A percentile compares a stretch with the other conserved stretches of the same genome.
These are phyloP conservation scores for Aspergillus funiculosus DNA, from an alignment of 495 filamentous ascomycete genomes.

Conservation along the genomic window DNA sequence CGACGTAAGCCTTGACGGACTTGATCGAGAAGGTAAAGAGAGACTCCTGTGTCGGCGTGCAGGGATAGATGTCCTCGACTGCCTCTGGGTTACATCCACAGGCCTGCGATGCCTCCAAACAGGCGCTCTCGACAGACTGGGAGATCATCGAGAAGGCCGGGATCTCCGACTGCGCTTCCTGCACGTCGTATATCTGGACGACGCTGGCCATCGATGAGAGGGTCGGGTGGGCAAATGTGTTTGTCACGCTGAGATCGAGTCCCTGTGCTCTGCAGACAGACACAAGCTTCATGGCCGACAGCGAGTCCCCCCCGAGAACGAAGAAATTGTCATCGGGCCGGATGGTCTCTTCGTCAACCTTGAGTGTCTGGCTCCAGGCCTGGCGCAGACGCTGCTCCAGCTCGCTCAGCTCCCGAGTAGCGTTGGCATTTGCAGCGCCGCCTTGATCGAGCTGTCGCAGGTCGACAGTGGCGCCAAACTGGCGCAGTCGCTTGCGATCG, in stretches of 20 bases:
- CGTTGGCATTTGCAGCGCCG: not conserved
- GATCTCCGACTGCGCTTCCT: slow-evolving; percentile 17
- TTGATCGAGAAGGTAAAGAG: slow-evolving; percentile 56
- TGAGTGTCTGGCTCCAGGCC: slow-evolving; percentile 41
- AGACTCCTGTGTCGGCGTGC: slow-evolving; percentile 60
- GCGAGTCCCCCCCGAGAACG: slow-evolving; percentile 56
- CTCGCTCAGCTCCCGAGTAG: slow-evolving; percentile 28
- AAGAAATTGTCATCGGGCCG: slow-evolving; percentile 49
- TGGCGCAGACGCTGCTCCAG: slow-evolving; percentile 35
- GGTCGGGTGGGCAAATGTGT: slow-evolving; percentile 44
- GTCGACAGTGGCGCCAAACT: slow-evolving; percentile 30
- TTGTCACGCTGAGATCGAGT: slow-evolving; percentile 33
- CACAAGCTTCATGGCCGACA: slow-evolving; percentile 52
- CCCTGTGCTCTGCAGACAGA: slow-evolving; percentile 29
- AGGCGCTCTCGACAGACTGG: slow-evolving; percentile 25
- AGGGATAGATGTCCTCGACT: slow-evolving; percentile 53
- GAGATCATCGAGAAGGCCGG: slow-evolving; percentile 34
- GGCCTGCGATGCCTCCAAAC: slow-evolving; percentile 24
- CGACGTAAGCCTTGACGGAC: slow-evolving; percentile 52
- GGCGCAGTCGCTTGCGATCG: slow-evolving; percentile 36
- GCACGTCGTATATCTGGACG: slow-evolving; percentile 10
- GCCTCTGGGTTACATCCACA: slow-evolving; percentile 25
- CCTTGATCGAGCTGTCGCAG: slow-evolving; percentile 27
- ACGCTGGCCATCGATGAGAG: slow-evolving; percentile 38
- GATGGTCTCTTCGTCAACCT: slow-evolving; percentile 28